Evolutionary conservation across 108 stramenopile species (phyloP).

Genomic region (Skeletonema tropicum): DNA sequence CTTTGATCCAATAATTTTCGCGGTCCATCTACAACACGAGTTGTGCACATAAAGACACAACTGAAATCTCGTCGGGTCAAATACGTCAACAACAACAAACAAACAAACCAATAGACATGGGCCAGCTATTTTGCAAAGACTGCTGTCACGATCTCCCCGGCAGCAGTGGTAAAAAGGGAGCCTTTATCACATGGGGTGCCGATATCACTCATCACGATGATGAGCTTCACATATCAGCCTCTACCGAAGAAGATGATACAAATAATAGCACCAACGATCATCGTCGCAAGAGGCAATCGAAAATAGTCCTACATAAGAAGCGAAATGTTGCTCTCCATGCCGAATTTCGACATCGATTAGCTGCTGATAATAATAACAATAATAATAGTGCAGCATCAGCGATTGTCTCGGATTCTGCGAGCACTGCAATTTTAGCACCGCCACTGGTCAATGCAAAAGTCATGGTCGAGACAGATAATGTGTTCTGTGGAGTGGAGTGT

Average conservation of each 20-base stretch:
- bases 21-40: too few species aligned
- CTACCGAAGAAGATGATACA: background rate
- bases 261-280: background rate
- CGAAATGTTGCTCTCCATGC: conserved; percentile 40
- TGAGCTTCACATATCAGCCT: conserved; percentile 1
- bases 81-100: too few species aligned
- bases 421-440: background rate
- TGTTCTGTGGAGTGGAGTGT: conserved; percentile 32
- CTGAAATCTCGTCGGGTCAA: too few species aligned
- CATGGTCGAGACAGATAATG: conserved; percentile 22
- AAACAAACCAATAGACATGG: conserved; percentile 24
- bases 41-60: too few species aligned
- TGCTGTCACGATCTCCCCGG: conserved; percentile 2
- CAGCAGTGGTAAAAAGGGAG: conserved; percentile 11
- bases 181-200: conserved; percentile 28
- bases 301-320: conserved; percentile 32
- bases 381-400: too few species aligned
- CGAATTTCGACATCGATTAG: conserved; percentile 36
- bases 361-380: too few species aligned
- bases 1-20: too few species aligned
- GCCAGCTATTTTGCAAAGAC: conserved; percentile 39
- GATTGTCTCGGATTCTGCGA: too few species aligned
- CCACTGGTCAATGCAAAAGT: background rate
- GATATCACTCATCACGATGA: background rate
- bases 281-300: conserved; percentile 14